Conservation (phyloP, 805 yeast genomes). For the Starmerella floris region DNA sequence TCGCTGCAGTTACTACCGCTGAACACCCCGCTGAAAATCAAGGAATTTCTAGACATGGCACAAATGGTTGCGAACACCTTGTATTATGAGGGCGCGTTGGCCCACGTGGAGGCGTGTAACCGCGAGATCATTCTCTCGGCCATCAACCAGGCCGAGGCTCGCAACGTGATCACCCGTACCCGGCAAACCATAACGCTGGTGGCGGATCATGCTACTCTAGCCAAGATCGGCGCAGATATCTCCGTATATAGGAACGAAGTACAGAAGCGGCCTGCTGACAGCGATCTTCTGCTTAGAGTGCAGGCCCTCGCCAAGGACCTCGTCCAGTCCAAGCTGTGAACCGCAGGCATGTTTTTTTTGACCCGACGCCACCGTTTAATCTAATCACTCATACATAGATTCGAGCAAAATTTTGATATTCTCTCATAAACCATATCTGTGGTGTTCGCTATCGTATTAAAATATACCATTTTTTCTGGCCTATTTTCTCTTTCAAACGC, state of each 20-base stretch:
- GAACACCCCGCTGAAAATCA: conserved; percentile 20
- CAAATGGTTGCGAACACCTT: conserved; percentile 33
- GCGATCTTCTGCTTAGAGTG: conserved; percentile 5
- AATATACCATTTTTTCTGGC: no score
- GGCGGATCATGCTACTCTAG: conserved; percentile 12
- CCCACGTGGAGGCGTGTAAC: conserved; percentile 32
- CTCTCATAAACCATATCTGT: no score
- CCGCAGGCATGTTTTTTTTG: background rate
- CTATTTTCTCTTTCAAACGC: no score
- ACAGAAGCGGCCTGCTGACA: conserved; percentile 11
- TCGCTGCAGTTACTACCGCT: conserved; percentile 28
- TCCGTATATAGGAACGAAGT: conserved; percentile 28
- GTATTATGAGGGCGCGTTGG: conserved; percentile 32
- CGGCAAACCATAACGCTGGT: conserved; percentile 3
- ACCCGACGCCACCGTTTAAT: no score
- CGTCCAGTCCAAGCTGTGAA: conserved; percentile 2
- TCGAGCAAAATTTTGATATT: no score
- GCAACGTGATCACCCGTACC: conserved; percentile 25
- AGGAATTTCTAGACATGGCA: conserved; percentile 26
- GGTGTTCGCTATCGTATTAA: no score
- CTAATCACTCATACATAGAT: no score
- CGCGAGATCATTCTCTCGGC: conserved; percentile 31
- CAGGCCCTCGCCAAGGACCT: conserved; percentile 6
- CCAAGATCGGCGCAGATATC: conserved; percentile 26
- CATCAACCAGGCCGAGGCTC: conserved; percentile 25